phyloP scores from a whole-genome alignment of 495 filamentous ascomycete species.

The Aspergillus conjunctus region DNA sequence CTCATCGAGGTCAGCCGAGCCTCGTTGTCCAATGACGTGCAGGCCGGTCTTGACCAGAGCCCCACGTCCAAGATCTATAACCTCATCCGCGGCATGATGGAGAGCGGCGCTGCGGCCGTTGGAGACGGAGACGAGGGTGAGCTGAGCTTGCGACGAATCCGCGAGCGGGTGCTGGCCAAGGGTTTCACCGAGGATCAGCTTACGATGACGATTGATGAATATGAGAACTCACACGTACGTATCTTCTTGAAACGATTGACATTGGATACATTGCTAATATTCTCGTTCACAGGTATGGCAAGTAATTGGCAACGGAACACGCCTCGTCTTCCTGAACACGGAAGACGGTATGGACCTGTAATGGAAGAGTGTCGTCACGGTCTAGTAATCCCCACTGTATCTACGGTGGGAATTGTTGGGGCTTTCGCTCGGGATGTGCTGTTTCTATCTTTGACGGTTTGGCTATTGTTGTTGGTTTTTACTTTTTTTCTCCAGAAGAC shows the following conservation, averaged over 20 bases:
- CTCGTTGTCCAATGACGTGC: conserved; percentile 69
- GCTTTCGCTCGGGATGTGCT: not conserved
- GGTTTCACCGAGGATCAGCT: conserved; percentile 96
- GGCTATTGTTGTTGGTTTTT: conserved; percentile 11
- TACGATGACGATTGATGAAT: conserved; percentile 82
- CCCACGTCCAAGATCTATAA: conserved; percentile 91
- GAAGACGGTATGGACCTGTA: conserved; percentile 58
- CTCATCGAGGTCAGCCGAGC: conserved; percentile 92
- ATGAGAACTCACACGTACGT: conserved; percentile 84
- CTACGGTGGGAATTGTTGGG: not conserved
- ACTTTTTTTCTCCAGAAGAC: conserved; percentile 7
- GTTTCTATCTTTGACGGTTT: not conserved
- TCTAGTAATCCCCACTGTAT: not conserved
- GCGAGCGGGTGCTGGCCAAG: conserved; percentile 89
- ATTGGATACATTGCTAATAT: conserved; percentile 22
- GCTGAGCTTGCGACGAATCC: conserved; percentile 80
- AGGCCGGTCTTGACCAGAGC: conserved; percentile 66
- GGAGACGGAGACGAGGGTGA: conserved; percentile 73
- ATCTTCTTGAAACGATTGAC: not conserved
- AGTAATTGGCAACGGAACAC: conserved; percentile 80
- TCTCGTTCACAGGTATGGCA: conserved; percentile 77
- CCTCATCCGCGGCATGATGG: conserved; percentile 80
- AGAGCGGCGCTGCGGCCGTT: conserved; percentile 75
- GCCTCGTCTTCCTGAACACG: conserved; percentile 78
- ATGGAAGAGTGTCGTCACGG: conserved; percentile 11